Evolutionary conservation across 108 stramenopile species (phyloP).

Genomic region (Phaeodactylum tricornutum): DNA sequence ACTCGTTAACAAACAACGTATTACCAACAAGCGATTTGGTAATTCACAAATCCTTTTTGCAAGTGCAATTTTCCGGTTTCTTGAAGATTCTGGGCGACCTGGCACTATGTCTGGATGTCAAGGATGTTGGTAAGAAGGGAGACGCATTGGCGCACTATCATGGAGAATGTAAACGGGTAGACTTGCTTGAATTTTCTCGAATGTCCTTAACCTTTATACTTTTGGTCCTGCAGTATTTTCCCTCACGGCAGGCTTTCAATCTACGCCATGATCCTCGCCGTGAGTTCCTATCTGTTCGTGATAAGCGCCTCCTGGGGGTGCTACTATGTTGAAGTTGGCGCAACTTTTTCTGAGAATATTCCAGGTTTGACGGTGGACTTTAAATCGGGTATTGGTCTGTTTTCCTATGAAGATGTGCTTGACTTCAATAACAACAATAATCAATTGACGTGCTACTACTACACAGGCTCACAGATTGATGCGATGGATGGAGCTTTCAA

Average conservation of each 20-base stretch:
- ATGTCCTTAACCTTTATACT: too few species aligned
- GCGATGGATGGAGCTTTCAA: neutral
- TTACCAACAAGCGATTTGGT: too few species aligned
- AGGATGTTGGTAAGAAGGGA: too few species aligned
- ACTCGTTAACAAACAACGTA: too few species aligned
- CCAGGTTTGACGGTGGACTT: neutral
- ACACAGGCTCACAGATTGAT: slow-evolving; percentile 3
- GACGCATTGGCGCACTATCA: too few species aligned
- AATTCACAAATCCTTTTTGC: too few species aligned
- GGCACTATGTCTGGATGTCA: too few species aligned
- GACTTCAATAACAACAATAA: neutral
- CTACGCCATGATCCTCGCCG: slow-evolving; percentile 1
- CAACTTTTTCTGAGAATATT: slow-evolving; percentile 1
- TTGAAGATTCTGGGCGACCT: too few species aligned
- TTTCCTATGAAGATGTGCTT: slow-evolving; percentile 2
- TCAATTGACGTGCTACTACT: neutral
- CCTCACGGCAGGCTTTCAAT: slow-evolving; percentile 2
- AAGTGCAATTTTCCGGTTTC: too few species aligned
- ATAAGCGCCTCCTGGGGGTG: slow-evolving; percentile 6
- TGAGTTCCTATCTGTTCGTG: neutral
- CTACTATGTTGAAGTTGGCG: slow-evolving; percentile 3
- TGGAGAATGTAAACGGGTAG: too few species aligned
- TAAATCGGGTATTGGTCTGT: neutral
- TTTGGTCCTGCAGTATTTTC: slow-evolving; percentile 1
- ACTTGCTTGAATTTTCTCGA: too few species aligned